Conservation (phyloP, 371 early-diverging fungal species). For the Thermomucor indicae-seudaticae region DNA sequence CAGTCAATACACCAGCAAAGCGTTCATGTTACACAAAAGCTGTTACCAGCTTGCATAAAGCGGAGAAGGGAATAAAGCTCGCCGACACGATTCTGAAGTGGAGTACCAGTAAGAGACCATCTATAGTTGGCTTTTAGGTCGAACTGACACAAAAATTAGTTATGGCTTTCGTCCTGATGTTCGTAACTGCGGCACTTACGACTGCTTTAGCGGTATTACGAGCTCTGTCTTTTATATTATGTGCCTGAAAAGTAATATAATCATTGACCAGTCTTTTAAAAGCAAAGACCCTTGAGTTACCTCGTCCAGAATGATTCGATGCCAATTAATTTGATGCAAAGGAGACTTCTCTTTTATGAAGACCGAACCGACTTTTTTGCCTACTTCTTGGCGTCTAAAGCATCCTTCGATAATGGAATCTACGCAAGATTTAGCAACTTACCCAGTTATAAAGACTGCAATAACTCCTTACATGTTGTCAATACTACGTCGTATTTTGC, state of each 20-base stretch:
- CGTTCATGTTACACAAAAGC: slow-evolving; percentile 2
- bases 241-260: slow-evolving; percentile 50
- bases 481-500: slow-evolving; percentile 74
- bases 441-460: not conserved
- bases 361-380: slow-evolving; percentile 49
- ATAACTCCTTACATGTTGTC: slow-evolving; percentile 64
- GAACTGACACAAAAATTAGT: slow-evolving; percentile 41
- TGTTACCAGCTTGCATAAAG: slow-evolving; percentile 59
- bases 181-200: slow-evolving; percentile 24
- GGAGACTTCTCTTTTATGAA: slow-evolving; percentile 63
- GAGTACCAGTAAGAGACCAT: slow-evolving; percentile 96
- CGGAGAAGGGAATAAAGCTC: slow-evolving; percentile 96
- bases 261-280: not conserved
- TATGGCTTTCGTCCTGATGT: not conserved
- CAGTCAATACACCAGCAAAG: slow-evolving; percentile 7
- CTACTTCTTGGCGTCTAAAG: slow-evolving; percentile 74
- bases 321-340: slow-evolving; percentile 79
- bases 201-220: slow-evolving; percentile 87
- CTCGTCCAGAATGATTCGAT: slow-evolving; percentile 89
- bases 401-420: slow-evolving; percentile 74
- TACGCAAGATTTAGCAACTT: slow-evolving; percentile 7
- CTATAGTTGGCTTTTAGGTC: slow-evolving; percentile 67
- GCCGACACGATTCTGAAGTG: slow-evolving; percentile 96
- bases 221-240: slow-evolving; percentile 93
- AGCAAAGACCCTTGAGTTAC: slow-evolving; percentile 3